Percentiles rank a stretch among this genome's conserved stretches.
These are phyloP conservation scores for Colletotrichum higginsianum DNA, from an alignment of 2,329 filamentous ascomycete genomes.

Conservation along the genomic window DNA sequence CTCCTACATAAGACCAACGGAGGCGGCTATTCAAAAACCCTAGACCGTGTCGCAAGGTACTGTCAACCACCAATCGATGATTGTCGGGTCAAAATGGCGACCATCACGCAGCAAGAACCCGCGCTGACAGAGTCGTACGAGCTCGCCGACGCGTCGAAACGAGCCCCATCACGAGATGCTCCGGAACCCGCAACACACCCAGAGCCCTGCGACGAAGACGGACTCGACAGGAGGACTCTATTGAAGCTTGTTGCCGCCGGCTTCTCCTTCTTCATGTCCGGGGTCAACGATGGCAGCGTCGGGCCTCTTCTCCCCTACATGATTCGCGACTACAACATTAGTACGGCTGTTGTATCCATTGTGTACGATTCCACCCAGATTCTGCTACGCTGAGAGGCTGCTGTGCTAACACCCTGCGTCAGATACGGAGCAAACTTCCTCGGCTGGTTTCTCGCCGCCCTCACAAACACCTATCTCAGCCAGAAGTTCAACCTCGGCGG, in stretches of 20 bases:
- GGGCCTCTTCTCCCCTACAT: slow-evolving; percentile 76
- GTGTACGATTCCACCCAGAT: slow-evolving; percentile 55
- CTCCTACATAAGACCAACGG: neutral
- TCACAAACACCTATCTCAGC: slow-evolving; percentile 68
- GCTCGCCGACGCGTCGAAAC: slow-evolving; percentile 11
- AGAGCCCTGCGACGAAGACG: neutral
- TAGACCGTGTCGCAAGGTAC: neutral
- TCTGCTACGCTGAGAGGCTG: accelerated
- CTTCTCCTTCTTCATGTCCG: slow-evolving; percentile 76
- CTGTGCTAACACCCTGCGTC: neutral
- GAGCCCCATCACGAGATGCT: neutral
- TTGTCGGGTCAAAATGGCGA: slow-evolving; percentile 12
- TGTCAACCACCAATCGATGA: neutral
- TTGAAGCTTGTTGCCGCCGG: slow-evolving; percentile 69
- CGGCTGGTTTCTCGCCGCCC: slow-evolving; percentile 72
- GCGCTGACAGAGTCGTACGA: slow-evolving; percentile 9
- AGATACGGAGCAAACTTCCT: slow-evolving; percentile 71
- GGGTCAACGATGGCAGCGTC: slow-evolving; percentile 75
- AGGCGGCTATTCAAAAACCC: too few species aligned
- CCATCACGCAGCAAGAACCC: slow-evolving; percentile 18
- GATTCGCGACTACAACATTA: slow-evolving; percentile 68
- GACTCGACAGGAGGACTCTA: slow-evolving; percentile 46
- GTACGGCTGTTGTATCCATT: slow-evolving; percentile 65
- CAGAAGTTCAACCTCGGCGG: slow-evolving; percentile 69
- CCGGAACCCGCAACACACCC: neutral